These are phyloP conservation scores for Claviceps sorghi DNA, from an alignment of 2,329 filamentous ascomycete genomes.

Conservation along the genomic window DNA sequence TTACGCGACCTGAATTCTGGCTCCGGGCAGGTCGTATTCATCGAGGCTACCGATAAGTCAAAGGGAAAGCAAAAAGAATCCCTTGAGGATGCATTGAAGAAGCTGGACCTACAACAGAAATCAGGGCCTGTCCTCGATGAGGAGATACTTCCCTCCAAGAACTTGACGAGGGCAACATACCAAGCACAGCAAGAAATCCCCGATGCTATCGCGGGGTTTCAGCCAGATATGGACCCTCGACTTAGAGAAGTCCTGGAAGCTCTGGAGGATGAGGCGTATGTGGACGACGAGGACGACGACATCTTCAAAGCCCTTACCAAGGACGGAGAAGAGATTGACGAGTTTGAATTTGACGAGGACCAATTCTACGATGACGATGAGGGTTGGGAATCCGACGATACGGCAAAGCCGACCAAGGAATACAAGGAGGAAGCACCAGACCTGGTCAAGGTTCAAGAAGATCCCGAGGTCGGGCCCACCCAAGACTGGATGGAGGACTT, in stretches of 20 bases:
- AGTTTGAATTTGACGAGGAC: conserved; percentile 62
- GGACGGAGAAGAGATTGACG: conserved; percentile 59
- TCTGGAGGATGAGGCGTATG: conserved; percentile 87
- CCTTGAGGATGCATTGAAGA: conserved; percentile 67
- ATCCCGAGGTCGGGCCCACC: conserved; percentile 46
- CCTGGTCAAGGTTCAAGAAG: conserved; percentile 31
- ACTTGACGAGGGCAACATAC: conserved; percentile 62
- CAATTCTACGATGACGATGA: conserved; percentile 50
- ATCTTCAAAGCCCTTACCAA: conserved; percentile 62
- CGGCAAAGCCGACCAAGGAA: conserved; percentile 58
- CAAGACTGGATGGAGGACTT: conserved; percentile 88
- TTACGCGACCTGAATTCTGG: conserved; percentile 71
- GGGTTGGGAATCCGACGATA: conserved; percentile 91
- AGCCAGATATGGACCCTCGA: conserved; percentile 94
- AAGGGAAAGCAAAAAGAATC: conserved; percentile 64
- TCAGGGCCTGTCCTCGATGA: conserved; percentile 51
- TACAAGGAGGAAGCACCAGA: conserved; percentile 36
- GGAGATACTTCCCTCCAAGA: conserved; percentile 66
- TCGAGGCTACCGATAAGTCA: conserved; percentile 59
- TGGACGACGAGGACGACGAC: conserved; percentile 77
- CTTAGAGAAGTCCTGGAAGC: conserved; percentile 84
- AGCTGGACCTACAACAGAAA: conserved; percentile 41
- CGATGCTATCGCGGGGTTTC: conserved; percentile 81
- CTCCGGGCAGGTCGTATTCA: conserved; percentile 59
- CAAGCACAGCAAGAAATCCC: conserved; percentile 88